Percentiles rank a stretch among this genome's conserved stretches.
phyloP scores from a whole-genome alignment of 352 stramenopile species.

The Pythium pyrilobum region DNA sequence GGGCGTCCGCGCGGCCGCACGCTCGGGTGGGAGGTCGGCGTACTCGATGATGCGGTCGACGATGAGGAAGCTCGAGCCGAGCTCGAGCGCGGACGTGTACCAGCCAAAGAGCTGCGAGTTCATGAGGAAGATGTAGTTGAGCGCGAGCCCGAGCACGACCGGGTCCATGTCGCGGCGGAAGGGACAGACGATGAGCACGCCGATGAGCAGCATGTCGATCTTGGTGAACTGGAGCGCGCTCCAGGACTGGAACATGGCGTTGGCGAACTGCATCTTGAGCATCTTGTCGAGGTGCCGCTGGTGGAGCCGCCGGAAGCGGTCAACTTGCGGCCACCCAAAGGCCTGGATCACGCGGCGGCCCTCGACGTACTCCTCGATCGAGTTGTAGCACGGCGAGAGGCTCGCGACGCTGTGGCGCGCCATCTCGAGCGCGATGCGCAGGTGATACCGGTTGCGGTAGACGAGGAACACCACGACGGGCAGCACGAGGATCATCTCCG shows the following conservation, averaged over 20 bases:
- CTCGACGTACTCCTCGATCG: slow-evolving; percentile 19
- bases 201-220: slow-evolving; percentile 16
- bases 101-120: slow-evolving; percentile 19
- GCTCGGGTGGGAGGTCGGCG: neutral
- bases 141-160: slow-evolving; percentile 58
- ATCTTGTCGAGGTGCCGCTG: slow-evolving; percentile 17
- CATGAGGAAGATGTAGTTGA: slow-evolving; percentile 54
- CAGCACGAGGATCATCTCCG: slow-evolving; percentile 52
- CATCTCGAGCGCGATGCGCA: slow-evolving; percentile 19
- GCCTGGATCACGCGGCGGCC: slow-evolving; percentile 17
- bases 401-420: slow-evolving; percentile 11
- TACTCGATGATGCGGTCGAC: slow-evolving; percentile 20
- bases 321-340: slow-evolving; percentile 7
- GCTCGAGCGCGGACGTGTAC: slow-evolving; percentile 54
- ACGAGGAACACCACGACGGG: slow-evolving; percentile 55
- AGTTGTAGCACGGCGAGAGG: slow-evolving; percentile 20
- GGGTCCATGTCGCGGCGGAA: slow-evolving; percentile 21
- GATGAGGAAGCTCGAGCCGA: slow-evolving; percentile 26
- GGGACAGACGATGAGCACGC: slow-evolving; percentile 10
- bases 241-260: slow-evolving; percentile 16
- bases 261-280: slow-evolving; percentile 11
- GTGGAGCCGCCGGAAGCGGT: slow-evolving; percentile 11
- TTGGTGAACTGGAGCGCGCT: slow-evolving; percentile 16
- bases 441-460: slow-evolving; percentile 14
- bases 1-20: neutral